Percentiles rank a stretch among this genome's conserved stretches.
Evolutionary conservation across 106 monocot genomes (phyloP).

Genomic region (Narthecium ossifragum): DNA sequence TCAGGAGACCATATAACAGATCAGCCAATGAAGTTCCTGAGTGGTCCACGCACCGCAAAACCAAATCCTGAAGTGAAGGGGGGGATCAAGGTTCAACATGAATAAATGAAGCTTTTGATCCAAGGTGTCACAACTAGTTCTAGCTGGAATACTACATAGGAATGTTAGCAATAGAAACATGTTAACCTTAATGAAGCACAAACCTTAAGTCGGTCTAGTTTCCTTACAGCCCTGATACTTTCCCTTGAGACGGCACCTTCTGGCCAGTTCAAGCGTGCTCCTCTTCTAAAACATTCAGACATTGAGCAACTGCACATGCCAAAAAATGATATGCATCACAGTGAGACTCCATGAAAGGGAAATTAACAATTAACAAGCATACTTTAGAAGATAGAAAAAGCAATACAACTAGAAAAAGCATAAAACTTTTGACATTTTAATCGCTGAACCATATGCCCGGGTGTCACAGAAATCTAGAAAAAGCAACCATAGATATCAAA

Average conservation of each 20-base stretch:
- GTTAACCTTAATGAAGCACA: background rate
- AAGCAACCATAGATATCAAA: too few species aligned
- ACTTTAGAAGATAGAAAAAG: background rate
- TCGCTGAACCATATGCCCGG: too few species aligned
- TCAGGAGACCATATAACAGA: slow-evolving; percentile 57
- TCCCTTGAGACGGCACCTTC: slow-evolving; percentile 88
- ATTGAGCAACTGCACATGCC: slow-evolving; percentile 41
- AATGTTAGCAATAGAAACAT: too few species aligned
- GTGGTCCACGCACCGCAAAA: slow-evolving; percentile 42
- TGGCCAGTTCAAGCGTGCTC: slow-evolving; percentile 75
- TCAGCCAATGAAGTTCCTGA: slow-evolving; percentile 38
- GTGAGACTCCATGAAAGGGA: too few species aligned
- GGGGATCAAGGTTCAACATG: background rate
- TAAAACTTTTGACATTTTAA: too few species aligned
- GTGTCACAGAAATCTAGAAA: too few species aligned
- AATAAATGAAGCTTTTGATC: background rate
- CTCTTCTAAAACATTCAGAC: slow-evolving; percentile 66
- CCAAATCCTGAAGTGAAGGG: slow-evolving; percentile 35
- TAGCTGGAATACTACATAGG: too few species aligned
- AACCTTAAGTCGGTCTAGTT: slow-evolving; percentile 69
- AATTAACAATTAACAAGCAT: too few species aligned
- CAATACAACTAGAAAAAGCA: background rate
- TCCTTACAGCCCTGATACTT: slow-evolving; percentile 85
- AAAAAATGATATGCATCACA: background rate
- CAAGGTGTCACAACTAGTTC: background rate